phyloP scores from a whole-genome alignment of 768 basidiomycete genomes.

The Pleurotus ostreatus region DNA sequence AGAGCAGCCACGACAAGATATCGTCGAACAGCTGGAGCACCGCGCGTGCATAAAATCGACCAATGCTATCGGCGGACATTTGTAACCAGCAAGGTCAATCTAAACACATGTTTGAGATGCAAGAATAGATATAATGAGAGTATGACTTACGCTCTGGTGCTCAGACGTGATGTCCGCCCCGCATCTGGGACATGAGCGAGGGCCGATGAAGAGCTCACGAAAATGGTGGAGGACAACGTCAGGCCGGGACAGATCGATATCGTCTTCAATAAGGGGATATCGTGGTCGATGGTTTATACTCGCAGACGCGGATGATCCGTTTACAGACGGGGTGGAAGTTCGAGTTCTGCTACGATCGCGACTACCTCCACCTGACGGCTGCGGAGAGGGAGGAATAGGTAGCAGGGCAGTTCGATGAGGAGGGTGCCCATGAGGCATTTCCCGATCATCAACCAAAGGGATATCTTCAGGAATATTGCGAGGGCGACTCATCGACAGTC shows the following conservation, averaged over 20 bases:
- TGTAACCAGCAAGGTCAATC: constrained; percentile 6
- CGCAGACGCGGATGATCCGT: neutral
- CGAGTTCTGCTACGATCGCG: constrained; percentile 2
- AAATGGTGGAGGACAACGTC: constrained; percentile 5
- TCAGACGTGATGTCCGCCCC: neutral
- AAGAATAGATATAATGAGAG: neutral
- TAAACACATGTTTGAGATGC: neutral
- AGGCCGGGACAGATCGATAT: constrained; percentile 2
- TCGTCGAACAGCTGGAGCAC: constrained; percentile 23
- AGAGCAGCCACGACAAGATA: constrained; percentile 31
- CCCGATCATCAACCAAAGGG: neutral
- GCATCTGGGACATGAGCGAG: constrained; percentile 2
- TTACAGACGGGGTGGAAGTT: constrained; percentile 3
- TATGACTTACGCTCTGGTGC: neutral
- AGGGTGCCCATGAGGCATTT: neutral
- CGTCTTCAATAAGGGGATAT: constrained; percentile 4
- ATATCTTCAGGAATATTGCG: constrained; percentile 1
- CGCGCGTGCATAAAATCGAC: constrained; percentile 20
- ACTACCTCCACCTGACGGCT: neutral
- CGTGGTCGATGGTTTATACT: constrained; percentile 1
- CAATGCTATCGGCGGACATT: neutral
- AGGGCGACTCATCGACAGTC: constrained; percentile 6
- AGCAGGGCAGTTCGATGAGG: neutral
- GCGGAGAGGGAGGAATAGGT: constrained; percentile 3
- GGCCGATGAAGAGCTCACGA: constrained; percentile 2